These are phyloP conservation scores for Thoreauomyces humboldtii DNA, from an alignment of 192 early-diverging fungal species.

Conservation along the genomic window DNA sequence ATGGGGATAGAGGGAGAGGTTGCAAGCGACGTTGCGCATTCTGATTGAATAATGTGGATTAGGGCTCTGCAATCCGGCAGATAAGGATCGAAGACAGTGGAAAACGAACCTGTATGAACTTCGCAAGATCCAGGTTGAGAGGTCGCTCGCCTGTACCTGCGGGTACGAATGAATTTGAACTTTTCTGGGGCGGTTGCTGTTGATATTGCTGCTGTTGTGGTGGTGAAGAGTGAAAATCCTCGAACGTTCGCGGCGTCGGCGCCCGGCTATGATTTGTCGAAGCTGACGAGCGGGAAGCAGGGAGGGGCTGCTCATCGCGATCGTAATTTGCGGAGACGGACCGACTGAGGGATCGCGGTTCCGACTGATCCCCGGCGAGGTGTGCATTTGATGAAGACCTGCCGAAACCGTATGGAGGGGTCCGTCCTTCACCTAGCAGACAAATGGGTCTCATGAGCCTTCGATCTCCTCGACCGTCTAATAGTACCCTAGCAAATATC, in stretches of 20 bases:
- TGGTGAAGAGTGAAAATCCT: neutral
- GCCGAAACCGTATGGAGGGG: too few species aligned
- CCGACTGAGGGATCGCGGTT: neutral
- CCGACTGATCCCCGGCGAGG: too few species aligned
- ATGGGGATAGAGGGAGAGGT: constrained; percentile 23
- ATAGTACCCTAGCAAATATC: too few species aligned
- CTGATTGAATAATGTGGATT: too few species aligned
- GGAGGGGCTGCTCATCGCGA: neutral
- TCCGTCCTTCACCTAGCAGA: too few species aligned
- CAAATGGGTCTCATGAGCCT: too few species aligned
- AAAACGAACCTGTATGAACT: constrained; percentile 37
- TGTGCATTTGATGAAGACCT: too few species aligned
- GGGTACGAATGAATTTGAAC: constrained; percentile 28
- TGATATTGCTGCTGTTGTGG: neutral
- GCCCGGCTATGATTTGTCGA: neutral
- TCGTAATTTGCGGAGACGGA: constrained; percentile 10
- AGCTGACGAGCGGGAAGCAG: neutral
- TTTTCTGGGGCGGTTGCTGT: neutral
- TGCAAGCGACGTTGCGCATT: constrained; percentile 17
- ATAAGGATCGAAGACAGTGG: neutral
- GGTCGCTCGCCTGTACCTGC: constrained; percentile 33
- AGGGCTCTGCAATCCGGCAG: neutral
- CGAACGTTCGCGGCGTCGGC: neutral
- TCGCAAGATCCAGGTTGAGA: constrained; percentile 43
- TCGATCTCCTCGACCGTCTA: too few species aligned